phyloP scores from a whole-genome alignment of 208 protist genomes.

The Zelonia costaricensis region DNA sequence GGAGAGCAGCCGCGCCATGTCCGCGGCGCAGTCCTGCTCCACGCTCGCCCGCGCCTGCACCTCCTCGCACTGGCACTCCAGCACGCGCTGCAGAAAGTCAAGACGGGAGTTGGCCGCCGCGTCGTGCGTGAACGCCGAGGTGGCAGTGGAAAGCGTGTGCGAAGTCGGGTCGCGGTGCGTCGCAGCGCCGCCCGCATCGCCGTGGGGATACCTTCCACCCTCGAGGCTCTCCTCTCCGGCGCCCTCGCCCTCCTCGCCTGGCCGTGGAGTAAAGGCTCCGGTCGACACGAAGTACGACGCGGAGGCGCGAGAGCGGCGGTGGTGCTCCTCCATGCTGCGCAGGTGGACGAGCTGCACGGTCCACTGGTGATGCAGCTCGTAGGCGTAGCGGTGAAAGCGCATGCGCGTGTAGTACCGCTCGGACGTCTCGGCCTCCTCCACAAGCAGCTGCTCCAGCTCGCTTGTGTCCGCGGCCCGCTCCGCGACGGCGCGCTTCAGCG shows the following conservation, averaged over 20 bases:
- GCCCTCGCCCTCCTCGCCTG: too few relatives aligned
- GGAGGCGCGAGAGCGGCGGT: neutral
- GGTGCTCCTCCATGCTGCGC: constrained; percentile 9
- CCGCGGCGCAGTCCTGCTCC: constrained; percentile 27
- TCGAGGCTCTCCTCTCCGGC: too few relatives aligned
- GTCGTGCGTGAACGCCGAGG: neutral
- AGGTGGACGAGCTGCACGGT: constrained; percentile 15
- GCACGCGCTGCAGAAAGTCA: constrained; percentile 23
- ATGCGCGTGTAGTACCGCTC: constrained; percentile 72
- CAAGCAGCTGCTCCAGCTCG: constrained; percentile 69
- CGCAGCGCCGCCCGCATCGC: too few relatives aligned
- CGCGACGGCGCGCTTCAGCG: constrained; percentile 30
- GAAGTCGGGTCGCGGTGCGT: neutral
- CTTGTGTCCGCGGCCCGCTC: constrained; percentile 38
- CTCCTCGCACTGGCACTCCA: constrained; percentile 38
- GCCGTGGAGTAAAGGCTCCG: neutral
- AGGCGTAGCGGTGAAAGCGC: constrained; percentile 45
- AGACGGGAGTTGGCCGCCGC: neutral
- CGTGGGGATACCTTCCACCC: too few relatives aligned
- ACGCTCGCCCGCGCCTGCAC: constrained; percentile 26
- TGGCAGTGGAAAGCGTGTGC: neutral
- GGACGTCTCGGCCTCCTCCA: constrained; percentile 77
- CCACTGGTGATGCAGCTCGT: constrained; percentile 38
- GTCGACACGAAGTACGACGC: constrained; percentile 1
- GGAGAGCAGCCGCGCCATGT: constrained; percentile 13